Percentiles rank a stretch among this genome's conserved stretches.
Evolutionary conservation across 345 rosid species (phyloP).

Genomic region (Eucalyptus lansdowneana): DNA sequence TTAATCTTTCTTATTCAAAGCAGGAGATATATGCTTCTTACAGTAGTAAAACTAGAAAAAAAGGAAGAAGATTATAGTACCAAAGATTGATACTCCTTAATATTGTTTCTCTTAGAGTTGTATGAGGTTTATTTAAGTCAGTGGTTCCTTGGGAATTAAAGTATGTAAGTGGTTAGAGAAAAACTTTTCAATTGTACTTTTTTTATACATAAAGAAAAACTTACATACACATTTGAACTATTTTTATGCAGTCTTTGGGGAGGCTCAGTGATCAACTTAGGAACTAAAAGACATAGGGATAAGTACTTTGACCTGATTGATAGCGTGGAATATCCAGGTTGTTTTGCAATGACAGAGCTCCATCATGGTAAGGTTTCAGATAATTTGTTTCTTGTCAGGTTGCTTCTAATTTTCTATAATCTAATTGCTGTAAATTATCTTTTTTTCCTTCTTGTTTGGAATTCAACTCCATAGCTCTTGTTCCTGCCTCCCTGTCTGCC

Average conservation of each 20-base stretch:
- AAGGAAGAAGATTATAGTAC: neutral
- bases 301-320: slow-evolving; percentile 85
- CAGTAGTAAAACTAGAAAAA: neutral
- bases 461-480: neutral
- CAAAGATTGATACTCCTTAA: neutral
- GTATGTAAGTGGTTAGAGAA: neutral
- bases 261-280: slow-evolving; percentile 84
- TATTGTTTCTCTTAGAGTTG: neutral
- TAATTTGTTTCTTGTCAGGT: neutral
- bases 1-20: neutral
- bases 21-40: neutral
- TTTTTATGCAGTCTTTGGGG: slow-evolving; percentile 86
- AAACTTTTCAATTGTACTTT: neutral
- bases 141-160: neutral
- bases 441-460: neutral
- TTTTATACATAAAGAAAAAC: neutral
- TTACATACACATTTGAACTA: neutral
- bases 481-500: neutral
- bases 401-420: neutral
- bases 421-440: neutral
- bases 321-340: slow-evolving; percentile 77
- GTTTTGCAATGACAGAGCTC: slow-evolving; percentile 99
- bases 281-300: slow-evolving; percentile 90
- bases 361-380: slow-evolving; percentile 61
- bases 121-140: neutral